Conservation (phyloP, 345 rosid species). For the Bruguiera sexangula region DNA sequence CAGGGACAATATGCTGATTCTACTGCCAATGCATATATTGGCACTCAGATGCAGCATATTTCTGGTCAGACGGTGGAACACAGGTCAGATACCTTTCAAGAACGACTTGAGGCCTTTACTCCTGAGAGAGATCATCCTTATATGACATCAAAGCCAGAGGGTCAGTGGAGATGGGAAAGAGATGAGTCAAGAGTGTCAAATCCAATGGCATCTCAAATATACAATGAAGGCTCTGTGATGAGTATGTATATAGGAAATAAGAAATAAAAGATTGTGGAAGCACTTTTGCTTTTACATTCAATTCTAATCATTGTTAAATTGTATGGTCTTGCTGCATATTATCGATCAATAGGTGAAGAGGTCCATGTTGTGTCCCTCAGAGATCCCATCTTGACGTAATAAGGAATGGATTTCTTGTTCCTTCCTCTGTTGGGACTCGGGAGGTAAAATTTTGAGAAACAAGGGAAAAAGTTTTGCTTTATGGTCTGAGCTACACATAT, state of each 20-base stretch:
- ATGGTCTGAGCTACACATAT: no score
- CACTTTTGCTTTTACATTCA: no score
- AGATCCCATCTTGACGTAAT: no score
- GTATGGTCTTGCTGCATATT: no score
- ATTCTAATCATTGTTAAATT: no score
- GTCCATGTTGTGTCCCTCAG: no score
- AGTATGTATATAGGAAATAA: neutral
- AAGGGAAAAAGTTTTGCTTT: no score
- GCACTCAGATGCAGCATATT: conserved; percentile 59
- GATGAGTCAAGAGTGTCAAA: conserved; percentile 62
- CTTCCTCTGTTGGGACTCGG: no score
- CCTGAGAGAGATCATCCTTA: conserved; percentile 73
- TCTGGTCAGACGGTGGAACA: conserved; percentile 49
- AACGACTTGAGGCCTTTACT: conserved; percentile 84
- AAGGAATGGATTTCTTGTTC: no score
- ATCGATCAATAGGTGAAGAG: no score
- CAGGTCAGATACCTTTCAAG: conserved; percentile 53
- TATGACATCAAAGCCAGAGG: conserved; percentile 46
- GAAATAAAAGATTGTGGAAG: neutral
- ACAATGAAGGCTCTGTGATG: conserved; percentile 47
- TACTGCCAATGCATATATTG: conserved; percentile 49
- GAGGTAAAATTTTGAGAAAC: no score
- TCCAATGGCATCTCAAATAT: conserved; percentile 44
- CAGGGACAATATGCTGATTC: conserved; percentile 59
- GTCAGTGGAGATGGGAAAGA: conserved; percentile 76